phyloP scores from a whole-genome alignment of 768 basidiomycete species.

The Rhizopogon vesiculosus region DNA sequence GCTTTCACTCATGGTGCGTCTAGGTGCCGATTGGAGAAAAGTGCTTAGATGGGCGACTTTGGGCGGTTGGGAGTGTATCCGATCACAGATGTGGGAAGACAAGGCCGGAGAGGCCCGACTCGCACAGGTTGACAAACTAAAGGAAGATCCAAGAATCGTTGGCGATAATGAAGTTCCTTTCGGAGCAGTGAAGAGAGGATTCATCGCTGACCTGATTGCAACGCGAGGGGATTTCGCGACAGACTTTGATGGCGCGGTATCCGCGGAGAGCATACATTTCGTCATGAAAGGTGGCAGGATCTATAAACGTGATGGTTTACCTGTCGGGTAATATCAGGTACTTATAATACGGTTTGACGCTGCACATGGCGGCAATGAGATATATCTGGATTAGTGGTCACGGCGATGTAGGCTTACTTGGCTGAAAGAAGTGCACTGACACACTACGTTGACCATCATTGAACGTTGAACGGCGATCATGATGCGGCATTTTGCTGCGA shows the following conservation, averaged over 20 bases:
- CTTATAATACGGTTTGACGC: background rate
- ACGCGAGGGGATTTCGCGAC: slow-evolving; percentile 30
- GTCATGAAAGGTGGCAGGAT: slow-evolving; percentile 57
- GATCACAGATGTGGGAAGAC: slow-evolving; percentile 44
- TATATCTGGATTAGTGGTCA: background rate
- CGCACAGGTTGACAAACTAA: slow-evolving; percentile 17
- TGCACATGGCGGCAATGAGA: background rate
- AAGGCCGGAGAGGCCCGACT: slow-evolving; percentile 20
- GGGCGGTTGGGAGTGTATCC: slow-evolving; percentile 53
- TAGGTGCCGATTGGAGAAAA: slow-evolving; percentile 48
- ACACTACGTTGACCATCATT: background rate
- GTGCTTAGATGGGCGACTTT: slow-evolving; percentile 58
- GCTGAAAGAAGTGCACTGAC: background rate
- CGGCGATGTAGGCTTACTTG: background rate
- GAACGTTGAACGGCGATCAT: background rate
- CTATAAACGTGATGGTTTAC: slow-evolving; percentile 34
- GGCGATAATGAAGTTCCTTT: slow-evolving; percentile 53
- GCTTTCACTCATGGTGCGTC: slow-evolving; percentile 53
- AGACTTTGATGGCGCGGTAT: slow-evolving; percentile 41
- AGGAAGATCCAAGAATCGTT: slow-evolving; percentile 21
- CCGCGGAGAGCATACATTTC: slow-evolving; percentile 42
- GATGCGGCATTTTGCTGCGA: background rate
- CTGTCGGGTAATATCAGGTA: slow-evolving; percentile 5
- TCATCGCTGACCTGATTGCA: slow-evolving; percentile 48
- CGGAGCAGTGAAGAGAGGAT: slow-evolving; percentile 48